Percentiles rank a stretch among this genome's conserved stretches.
Evolutionary conservation across 2,329 filamentous ascomycete genomes (phyloP).

Genomic region (Cercospora citrullina): DNA sequence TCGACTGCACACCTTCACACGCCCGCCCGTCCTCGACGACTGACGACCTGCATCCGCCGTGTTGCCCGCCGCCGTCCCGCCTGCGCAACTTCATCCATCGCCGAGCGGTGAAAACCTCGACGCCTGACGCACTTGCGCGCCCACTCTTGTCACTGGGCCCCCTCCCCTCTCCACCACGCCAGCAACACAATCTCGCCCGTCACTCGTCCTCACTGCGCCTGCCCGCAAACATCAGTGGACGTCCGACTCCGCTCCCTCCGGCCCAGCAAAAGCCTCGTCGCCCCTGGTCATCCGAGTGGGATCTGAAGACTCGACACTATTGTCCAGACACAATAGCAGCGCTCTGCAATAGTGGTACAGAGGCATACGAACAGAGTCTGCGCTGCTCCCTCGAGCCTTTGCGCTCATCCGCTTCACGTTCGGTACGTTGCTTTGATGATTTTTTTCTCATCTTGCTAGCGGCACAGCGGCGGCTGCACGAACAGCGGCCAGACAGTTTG

Average conservation of each 20-base stretch:
- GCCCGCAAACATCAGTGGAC: not conserved
- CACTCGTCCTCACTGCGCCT: not conserved
- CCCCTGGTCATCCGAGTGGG: not conserved
- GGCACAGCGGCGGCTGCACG: slow-evolving; percentile 4
- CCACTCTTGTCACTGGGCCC: not conserved
- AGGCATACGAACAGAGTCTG: not conserved
- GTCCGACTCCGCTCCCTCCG: not conserved
- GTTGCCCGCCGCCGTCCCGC: not conserved
- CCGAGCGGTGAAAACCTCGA: slow-evolving; percentile 12
- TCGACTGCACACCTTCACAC: slow-evolving; percentile 1
- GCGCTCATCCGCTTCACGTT: slow-evolving; percentile 35
- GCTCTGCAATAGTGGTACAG: not conserved
- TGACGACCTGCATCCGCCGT: not conserved
- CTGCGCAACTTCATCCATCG: not conserved
- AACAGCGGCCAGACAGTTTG: slow-evolving; percentile 6
- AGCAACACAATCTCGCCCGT: not conserved
- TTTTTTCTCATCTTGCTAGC: slow-evolving; percentile 8
- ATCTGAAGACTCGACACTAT: not conserved
- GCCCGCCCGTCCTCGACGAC: not conserved
- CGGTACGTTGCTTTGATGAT: slow-evolving; percentile 28
- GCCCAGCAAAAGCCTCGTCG: not conserved
- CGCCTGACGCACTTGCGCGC: not conserved
- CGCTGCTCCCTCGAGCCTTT: slow-evolving; percentile 30
- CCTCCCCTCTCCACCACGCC: not conserved
- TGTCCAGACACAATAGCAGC: not conserved